phyloP scores from a whole-genome alignment of 208 protist genomes.

The Wallacemonas collosoma region DNA sequence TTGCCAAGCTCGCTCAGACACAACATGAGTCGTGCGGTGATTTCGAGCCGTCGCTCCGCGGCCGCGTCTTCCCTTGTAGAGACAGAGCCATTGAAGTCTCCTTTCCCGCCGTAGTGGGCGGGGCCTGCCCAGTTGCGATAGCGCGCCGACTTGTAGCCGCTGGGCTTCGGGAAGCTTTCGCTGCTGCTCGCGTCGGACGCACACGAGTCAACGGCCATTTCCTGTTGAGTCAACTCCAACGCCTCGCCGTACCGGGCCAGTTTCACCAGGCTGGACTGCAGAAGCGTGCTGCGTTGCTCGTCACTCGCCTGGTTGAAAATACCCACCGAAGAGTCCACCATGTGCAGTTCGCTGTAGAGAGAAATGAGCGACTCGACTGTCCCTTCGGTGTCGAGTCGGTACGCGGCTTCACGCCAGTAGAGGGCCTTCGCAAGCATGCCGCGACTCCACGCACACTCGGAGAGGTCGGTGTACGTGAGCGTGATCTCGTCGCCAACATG shows the following conservation, averaged over 20 bases:
- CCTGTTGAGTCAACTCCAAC: conserved; percentile 63
- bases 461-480: conserved; percentile 63
- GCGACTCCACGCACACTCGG: conserved; percentile 80
- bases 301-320: conserved; percentile 71
- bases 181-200: conserved; percentile 43
- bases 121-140: conserved; percentile 23
- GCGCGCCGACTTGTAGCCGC: conserved; percentile 12
- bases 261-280: conserved; percentile 82
- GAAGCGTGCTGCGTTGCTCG: conserved; percentile 61
- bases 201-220: conserved; percentile 54
- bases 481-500: conserved; percentile 72
- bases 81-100: conserved; percentile 50
- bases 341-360: conserved; percentile 80
- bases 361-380: conserved; percentile 82
- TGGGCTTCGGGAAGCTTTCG: conserved; percentile 33
- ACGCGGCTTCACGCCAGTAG: conserved; percentile 86
- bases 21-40: conserved; percentile 61
- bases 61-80: conserved; percentile 37
- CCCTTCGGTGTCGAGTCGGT: conserved; percentile 62
- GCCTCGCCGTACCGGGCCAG: conserved; percentile 76
- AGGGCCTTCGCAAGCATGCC: conserved; percentile 90
- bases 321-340: conserved; percentile 76
- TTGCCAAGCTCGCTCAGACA: conserved; percentile 82
- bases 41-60: conserved; percentile 45
- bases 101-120: conserved; percentile 40